Evolutionary conservation across 169 alveolate genomes (phyloP), one percentile per base, ranked within the genome.

Genomic region (Eimeria falciformis): DNA sequence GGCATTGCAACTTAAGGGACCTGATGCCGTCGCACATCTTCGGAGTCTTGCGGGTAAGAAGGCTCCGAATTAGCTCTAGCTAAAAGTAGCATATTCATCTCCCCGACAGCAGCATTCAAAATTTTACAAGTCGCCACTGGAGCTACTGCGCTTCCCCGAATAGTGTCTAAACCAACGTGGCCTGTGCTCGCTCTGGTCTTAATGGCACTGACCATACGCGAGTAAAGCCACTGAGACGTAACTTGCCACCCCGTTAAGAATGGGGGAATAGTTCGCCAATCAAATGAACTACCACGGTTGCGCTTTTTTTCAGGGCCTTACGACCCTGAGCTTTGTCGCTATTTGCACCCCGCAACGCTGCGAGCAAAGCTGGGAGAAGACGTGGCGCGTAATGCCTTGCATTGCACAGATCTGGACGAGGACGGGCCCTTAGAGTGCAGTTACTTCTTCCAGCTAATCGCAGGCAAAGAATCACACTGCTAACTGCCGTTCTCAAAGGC

Each of bases 361-460:
- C 97, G 99, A 91, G 98, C 98, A 5, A 95, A 90, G 92, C 97
- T 94, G 93, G 99, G 99, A 47, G 47, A 85, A 25, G 98, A 97
- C 91, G 94, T 98, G 50, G 97, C 96, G 68, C 92, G 92, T 65
- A 97, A 97, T 91, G 99, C 97, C 25, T 94, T 97, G 50, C 99
- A 97, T 94, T 97, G 98, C 94, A 97, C 99, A 14, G 99, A 97
- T 88, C 94, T 97, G 50, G 95, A 93, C 17, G 98, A 97, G 84
- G 99, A 97, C 95, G 98, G 98, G 37, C 94, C 92, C 50, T 90
- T 96, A 23, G 99, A 97, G 93, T 96, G 92, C 25, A 55, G 73
- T n/a, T 89, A 89, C 90, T 75, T 89, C 14, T 89, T 89, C 55
- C 56, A 79, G 73, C 55, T 79, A 1, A 55, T 79, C 55, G 56